Evolutionary conservation across 768 basidiomycete species (phyloP), one percentile per base, ranked within the genome.

Genomic region (Dendrothele bispora): DNA sequence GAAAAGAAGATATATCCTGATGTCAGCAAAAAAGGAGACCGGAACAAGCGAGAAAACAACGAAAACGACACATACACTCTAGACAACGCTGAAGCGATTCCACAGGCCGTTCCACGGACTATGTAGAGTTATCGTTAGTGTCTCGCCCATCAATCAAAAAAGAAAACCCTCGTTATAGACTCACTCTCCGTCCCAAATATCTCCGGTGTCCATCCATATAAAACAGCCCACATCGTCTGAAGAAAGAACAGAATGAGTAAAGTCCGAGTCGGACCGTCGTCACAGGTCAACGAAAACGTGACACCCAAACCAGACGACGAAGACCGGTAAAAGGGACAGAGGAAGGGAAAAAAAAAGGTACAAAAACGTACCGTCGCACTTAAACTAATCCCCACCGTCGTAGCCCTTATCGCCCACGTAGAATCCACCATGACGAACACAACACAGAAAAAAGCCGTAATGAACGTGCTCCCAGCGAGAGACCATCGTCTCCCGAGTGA

Each of bases 141-240:
- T 18, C 21, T 26, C 24, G 38, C 29, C 2, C 27, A 49, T 10
- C 22, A 40, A 36, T 3, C 30, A 26, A 37, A 15, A 7, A 22
- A 25, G 12, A 18, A 27, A n/a, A 36, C 30, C n/a, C 8, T 12
- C 26, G 7, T n/a, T 43, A 14, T 14, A 35, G n/a, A 53, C 65
- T 30, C 55, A 84, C 84, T 79, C 71, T 83, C 82, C 1, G 90
- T 91, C 0, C 79, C 83, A 58, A 95, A 94, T 12, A 91, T 86
- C 64, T 91, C 88, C 3, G 91, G 91, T 0, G 91, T 92, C 86
- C 89, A 90, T 3, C 89, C 88, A 55, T 91, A 91, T 43, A 91
- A 56, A n/a, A 92, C 84, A 10, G 90, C 88, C 79, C 86, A 91
- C 90, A 91, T 90, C 2, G 85, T 75, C 84, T 87, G 54, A 30